phyloP scores from a whole-genome alignment of 192 early-diverging fungal species.

The Pecoramyces ruminantium region DNA sequence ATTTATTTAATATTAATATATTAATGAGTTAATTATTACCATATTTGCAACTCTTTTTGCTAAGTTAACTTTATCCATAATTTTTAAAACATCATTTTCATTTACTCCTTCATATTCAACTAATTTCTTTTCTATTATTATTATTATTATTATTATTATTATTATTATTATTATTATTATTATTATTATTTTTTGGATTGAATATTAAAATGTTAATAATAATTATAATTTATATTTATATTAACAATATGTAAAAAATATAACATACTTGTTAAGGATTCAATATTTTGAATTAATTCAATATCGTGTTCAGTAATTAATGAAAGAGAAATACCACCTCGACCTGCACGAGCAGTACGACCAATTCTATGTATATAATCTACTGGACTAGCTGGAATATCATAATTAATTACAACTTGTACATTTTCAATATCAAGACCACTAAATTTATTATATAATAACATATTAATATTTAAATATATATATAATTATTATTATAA shows the following conservation, averaged over 20 bases:
- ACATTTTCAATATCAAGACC: conserved; percentile 96
- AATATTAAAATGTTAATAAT: too few relatives aligned
- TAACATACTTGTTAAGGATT: conserved; percentile 57
- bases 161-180: not conserved
- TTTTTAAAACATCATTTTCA: conserved; percentile 71
- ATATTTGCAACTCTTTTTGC: conserved; percentile 79
- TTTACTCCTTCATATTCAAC: conserved; percentile 43
- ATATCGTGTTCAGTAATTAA: conserved; percentile 57
- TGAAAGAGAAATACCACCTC: conserved; percentile 75
- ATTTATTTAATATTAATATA: too few relatives aligned
- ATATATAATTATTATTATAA: not conserved
- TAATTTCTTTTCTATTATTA: conserved; percentile 52
- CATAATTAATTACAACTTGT: conserved; percentile 82
- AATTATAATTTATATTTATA: too few relatives aligned
- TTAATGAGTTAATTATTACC: too few relatives aligned
- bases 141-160: not conserved
- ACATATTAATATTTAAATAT: not conserved
- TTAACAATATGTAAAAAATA: too few relatives aligned
- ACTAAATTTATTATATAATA: too few relatives aligned
- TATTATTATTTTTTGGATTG: not conserved
- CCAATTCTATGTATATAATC: conserved; percentile 98
- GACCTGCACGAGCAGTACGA: conserved; percentile 90
- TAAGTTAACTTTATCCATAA: conserved; percentile 62
- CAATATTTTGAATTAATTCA: conserved; percentile 75
- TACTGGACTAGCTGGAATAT: conserved; percentile 84